Base-by-base conservation (phyloP, 495 filamentous ascomycete genomes). In the Niebla homalea region DNA sequence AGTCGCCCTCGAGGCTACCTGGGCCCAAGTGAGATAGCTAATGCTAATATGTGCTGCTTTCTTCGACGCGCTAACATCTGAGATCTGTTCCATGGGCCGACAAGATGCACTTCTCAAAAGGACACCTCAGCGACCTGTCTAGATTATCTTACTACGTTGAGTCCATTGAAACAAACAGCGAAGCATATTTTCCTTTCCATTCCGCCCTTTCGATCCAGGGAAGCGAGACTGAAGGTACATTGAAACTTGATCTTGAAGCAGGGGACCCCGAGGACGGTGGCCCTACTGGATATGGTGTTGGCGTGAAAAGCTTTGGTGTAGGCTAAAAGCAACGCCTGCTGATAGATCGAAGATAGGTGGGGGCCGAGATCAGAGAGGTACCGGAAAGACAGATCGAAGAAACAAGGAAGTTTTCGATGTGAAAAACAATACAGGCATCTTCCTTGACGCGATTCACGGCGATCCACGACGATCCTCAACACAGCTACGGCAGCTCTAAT, bases 401-500 rank as follows among this genome's bases (percentile, higher is more conserved):
- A 45, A 45, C 18, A 45, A 21, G 42, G 42, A 45, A 21, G 16
- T 45, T 4, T 45, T 45, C 42, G 42, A 45, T 18, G 12, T 23
- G 42, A 18, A 45, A 20, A 45, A 18, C 42, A 45, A 45, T 10
- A 45, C 18, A 23, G 42, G 42, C 23, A 45, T 45, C 42, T 45
- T 45, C 23, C 8, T 45, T 18, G 42, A 45, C 42, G 42, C 42
- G 23, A 23, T 45, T 7, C 16, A 45, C 18, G 42, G 42, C 42
- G 23, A 23, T 45, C 18, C 16, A 45, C 18, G 42, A 18, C 16
- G 42, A 45, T 45, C 42, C 23, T 45, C 42, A 45, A 45, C 21
- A 45, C 21, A 10, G 42, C 16, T 23, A 45, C 21, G 42, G 42
- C 42, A 45, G 42, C 42, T 45, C 42, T 23, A 45, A 45, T 45